A percentile compares a stretch with the other conserved stretches of the same genome.
Evolutionary conservation across 192 early-diverging fungal species (phyloP).

Genomic region (Oehlia diaphana): DNA sequence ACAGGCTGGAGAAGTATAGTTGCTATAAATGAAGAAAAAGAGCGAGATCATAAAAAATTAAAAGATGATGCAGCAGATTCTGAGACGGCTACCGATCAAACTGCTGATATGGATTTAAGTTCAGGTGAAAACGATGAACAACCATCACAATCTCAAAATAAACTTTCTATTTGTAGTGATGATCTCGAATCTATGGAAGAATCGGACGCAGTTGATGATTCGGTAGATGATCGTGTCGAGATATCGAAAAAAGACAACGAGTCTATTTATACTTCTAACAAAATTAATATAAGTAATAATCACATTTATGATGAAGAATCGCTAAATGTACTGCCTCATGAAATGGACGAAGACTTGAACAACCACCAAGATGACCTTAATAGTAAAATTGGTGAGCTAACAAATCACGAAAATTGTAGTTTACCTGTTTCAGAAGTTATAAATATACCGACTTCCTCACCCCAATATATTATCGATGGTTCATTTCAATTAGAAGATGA

Average conservation of each 20-base stretch:
- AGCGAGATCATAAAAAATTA: neutral
- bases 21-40: neutral
- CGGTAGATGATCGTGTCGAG: neutral
- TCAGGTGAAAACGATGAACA: neutral
- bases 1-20: slow-evolving; percentile 21
- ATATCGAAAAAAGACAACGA: neutral
- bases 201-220: neutral
- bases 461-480: neutral
- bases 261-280: too few species aligned
- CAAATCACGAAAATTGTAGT: neutral
- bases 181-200: neutral
- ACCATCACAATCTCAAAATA: neutral
- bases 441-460: neutral
- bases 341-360: neutral
- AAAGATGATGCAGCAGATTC: neutral
- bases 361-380: neutral
- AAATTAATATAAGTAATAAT: neutral
- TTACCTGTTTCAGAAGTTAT: neutral
- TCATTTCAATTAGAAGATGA: neutral
- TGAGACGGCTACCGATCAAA: neutral
- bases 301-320: neutral
- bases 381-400: neutral
- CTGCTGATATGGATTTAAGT: slow-evolving; percentile 15
- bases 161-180: neutral
- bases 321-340: neutral